Evolutionary conservation across 306 rosid genomes (phyloP), one percentile per base, ranked within the genome.

Genomic region (Sicyos edulis): DNA sequence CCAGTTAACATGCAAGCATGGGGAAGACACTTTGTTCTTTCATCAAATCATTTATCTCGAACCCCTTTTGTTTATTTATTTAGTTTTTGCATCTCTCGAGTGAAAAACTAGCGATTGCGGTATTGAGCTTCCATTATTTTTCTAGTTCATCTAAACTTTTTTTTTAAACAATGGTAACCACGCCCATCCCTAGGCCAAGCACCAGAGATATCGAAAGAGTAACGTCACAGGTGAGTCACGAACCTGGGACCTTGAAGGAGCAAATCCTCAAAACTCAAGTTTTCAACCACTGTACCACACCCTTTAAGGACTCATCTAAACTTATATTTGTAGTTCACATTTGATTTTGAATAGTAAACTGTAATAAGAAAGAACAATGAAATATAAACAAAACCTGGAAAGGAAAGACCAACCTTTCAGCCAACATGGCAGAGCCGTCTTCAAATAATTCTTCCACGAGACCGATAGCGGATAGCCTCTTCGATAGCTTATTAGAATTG

Each of bases 391-490:
- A 45, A 45, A 66, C 44, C 40, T 3, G 1, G 34, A 68, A 15
- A 50, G 51, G 32, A 54, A 55, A 66, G 6, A 29, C 75, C 73
- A 50, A 92, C 98, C 98, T 90, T 84, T 92, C 98, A 65, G 98
- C 98, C 75, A 92, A 93, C 98, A 92, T 89, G 8, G 98, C 98
- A 1, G 98, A 92, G 74, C 98, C 96, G 79, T 92, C 98, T 86
- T 92, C 98, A 47, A 92, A 92, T 44, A 92, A 77, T 76, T 92
- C 98, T 77, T 92, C 98, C 70, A 92, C 96, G 51, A 88, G 81
- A 68, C 88, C 89, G 61, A 87, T 80, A 74, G 98, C 87, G 24
- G 96, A 90, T 57, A 92, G 89, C 82, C 86, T 92, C 84, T 90
- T 90, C 12, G 96, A 80, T 53, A 90, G 79, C 74, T 93, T 92